Base-by-base conservation (phyloP, 2,329 filamentous ascomycete genomes). In the Aspergillus flavus region DNA sequence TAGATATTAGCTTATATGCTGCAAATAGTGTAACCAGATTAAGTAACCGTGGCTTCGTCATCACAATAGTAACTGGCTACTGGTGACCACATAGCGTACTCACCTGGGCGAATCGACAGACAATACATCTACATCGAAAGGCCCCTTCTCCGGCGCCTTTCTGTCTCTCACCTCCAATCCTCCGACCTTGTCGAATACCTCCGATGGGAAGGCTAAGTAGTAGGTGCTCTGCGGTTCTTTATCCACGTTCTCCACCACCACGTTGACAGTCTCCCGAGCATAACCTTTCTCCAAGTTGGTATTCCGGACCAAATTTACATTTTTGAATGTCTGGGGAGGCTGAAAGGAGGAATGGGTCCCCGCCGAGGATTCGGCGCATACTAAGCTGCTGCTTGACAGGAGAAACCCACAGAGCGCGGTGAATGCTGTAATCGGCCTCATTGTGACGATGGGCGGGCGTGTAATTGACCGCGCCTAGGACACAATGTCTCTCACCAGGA, bases 231-330 rank as follows among this genome's bases (percentile, higher is more conserved):
- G 94, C 21, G 93, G 86, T 69, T 89, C 83, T 65, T 86, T 85
- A 73, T 90, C 92, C 69, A 91, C 84, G 78, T 99, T 99, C 83
- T 97, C 91, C 67, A 99, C 88, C 58, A 96, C 85, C n/a, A 97
- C 90, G 80, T 98, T 97, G 84, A 97, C 88, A 16, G 89, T 91
- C 80, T 98, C 94, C 75, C 93, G 90, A 61, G 89, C 89, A 74
- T 95, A 98, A 70, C 89, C 91, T 84, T 97, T 98, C 80, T 98
- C 94, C 63, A 97, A 81, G 69, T 96, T 97, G 75, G 96, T 90
- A 68, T 91, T 89, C 73, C 95, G 91, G 58, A 98, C 91, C 34
- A 98, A 81, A 78, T 99, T 98, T 79, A 86, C 86, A 80, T 99
- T 97, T 82, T 94, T 93, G 83, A 97, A 99, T 69, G 94, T 91